Evolutionary conservation across 31 red algal genomes (phyloP).

Genomic region (Odonthalia washingtoniensis): DNA sequence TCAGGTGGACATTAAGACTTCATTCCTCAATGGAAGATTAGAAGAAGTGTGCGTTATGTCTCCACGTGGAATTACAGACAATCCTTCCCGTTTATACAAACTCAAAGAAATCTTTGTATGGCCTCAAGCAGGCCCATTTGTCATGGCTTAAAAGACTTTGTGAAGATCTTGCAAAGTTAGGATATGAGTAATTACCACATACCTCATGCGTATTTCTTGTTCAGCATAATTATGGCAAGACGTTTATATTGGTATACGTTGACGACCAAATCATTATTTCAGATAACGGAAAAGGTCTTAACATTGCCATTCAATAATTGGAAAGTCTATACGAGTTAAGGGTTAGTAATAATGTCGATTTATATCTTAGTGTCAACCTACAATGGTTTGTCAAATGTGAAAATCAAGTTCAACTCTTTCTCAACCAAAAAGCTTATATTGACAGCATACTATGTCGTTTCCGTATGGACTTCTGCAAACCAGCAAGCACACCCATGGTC

Average conservation of each 20-base stretch:
- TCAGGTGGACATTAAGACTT: conserved; percentile 33
- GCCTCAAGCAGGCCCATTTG: conserved; percentile 29
- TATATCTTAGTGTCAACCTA: not conserved
- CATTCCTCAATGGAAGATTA: conserved; percentile 8
- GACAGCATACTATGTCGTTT: conserved; percentile 6
- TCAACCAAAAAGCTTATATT: conserved; percentile 14
- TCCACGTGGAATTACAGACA: not conserved
- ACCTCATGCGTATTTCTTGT: conserved; percentile 31
- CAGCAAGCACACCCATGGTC: conserved; percentile 7
- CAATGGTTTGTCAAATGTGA: not conserved
- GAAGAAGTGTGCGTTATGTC: conserved; percentile 1
- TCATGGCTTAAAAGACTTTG: conserved; percentile 10
- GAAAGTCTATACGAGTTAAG: conserved; percentile 19
- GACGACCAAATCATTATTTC: not conserved
- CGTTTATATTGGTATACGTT: conserved; percentile 31
- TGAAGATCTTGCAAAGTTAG: not conserved
- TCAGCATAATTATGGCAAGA: not conserved
- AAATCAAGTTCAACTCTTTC: not conserved
- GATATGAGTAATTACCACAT: conserved; percentile 33
- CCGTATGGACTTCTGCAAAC: conserved; percentile 19
- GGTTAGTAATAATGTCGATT: not conserved
- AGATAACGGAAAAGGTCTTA: not conserved
- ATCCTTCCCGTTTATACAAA: not conserved
- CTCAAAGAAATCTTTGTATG: conserved; percentile 26
- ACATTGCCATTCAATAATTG: conserved; percentile 12